These are phyloP conservation scores for Artemisia annua DNA, from an alignment of 129 eudicot species.

Conservation along the genomic window DNA sequence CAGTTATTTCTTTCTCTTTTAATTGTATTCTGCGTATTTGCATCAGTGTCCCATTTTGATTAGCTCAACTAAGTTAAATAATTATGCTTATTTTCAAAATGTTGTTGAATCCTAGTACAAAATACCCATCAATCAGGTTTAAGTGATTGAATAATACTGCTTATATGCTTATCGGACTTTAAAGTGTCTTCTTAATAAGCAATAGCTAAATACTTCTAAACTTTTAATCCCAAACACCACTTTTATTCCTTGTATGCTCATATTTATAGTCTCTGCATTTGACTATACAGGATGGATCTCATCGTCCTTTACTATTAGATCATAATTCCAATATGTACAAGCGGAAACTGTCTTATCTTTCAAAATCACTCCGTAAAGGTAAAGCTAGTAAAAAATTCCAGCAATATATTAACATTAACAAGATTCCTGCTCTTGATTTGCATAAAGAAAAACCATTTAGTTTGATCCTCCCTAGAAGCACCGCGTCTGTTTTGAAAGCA, in stretches of 20 bases:
- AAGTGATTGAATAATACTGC: too few species aligned
- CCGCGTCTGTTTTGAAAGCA: neutral
- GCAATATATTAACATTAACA: neutral
- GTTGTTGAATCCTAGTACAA: too few species aligned
- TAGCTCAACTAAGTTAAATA: too few species aligned
- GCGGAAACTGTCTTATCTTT: neutral
- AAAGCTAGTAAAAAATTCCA: neutral
- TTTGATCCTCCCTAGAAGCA: slow-evolving; percentile 27
- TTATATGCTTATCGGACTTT: too few species aligned
- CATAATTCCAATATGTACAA: neutral
- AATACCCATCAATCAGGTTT: too few species aligned
- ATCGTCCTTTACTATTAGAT: neutral
- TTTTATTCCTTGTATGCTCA: neutral
- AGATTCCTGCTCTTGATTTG: neutral
- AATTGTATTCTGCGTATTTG: too few species aligned
- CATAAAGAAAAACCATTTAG: slow-evolving; percentile 40
- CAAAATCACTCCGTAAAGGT: neutral
- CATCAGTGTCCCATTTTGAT: too few species aligned
- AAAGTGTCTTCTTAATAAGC: too few species aligned
- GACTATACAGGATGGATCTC: neutral
- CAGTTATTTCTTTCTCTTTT: too few species aligned
- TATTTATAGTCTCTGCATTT: neutral
- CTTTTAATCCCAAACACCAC: too few species aligned
- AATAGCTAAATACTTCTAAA: too few species aligned
- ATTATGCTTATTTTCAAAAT: too few species aligned